phyloP scores from a whole-genome alignment of 495 filamentous ascomycete species.

The Bombardia bombarda region DNA sequence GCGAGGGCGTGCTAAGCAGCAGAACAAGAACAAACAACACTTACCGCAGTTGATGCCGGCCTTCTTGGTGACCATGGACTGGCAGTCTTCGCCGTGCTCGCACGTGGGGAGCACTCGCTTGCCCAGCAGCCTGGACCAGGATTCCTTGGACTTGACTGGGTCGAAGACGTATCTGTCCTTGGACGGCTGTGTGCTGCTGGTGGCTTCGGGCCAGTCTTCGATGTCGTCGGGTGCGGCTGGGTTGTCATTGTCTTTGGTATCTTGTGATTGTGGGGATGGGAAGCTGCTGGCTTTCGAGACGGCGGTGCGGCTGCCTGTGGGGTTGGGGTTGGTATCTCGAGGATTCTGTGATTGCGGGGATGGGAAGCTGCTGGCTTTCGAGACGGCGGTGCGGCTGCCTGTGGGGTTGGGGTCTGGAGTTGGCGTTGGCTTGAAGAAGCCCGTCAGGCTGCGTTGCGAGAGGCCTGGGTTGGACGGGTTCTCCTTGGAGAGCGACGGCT shows the following conservation, averaged over 20 bases:
- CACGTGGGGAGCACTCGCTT: conserved; percentile 68
- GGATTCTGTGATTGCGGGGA: no score
- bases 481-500: no score
- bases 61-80: conserved; percentile 75
- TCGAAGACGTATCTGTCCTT: conserved; percentile 56
- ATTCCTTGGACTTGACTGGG: conserved; percentile 66
- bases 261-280: no score
- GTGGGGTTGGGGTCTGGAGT: conserved; percentile 16
- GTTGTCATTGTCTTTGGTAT: no score
- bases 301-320: not conserved
- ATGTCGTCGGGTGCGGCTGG: not conserved
- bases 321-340: no score
- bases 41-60: conserved; percentile 65
- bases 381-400: not conserved
- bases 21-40: conserved; percentile 12
- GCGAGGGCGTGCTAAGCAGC: no score
- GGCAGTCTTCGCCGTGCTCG: conserved; percentile 84
- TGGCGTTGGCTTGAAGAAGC: conserved; percentile 64
- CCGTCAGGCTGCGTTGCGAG: conserved; percentile 69
- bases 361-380: no score
- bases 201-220: not conserved
- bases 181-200: not conserved
- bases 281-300: no score
- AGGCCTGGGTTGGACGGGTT: conserved; percentile 16
- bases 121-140: conserved; percentile 79